Percentiles rank a stretch among this genome's conserved stretches.
These are phyloP conservation scores for Podospora tetraspora DNA, from an alignment of 495 filamentous ascomycete genomes.

Conservation along the genomic window DNA sequence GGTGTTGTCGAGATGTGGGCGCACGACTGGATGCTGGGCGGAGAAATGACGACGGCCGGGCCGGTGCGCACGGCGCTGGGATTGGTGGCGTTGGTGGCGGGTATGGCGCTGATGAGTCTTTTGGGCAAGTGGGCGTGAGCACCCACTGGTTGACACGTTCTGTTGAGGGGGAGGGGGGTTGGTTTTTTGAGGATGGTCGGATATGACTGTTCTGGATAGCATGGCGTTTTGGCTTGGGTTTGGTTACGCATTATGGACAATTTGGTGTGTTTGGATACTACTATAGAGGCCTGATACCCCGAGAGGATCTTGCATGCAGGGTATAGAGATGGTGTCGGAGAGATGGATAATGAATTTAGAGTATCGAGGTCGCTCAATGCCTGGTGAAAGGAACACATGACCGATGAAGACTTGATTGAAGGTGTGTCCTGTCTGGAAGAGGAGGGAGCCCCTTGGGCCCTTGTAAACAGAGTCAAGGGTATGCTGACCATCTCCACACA, in stretches of 20 bases:
- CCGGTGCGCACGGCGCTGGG: conserved; percentile 21
- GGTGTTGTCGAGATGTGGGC: conserved; percentile 57
- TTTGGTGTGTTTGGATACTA: not conserved
- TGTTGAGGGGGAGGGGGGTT: not conserved
- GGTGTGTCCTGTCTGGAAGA: no score
- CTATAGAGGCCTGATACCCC: not conserved
- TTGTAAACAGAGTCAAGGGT: no score
- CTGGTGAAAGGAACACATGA: no score
- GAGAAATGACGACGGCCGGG: conserved; percentile 25
- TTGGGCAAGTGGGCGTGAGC: conserved; percentile 33
- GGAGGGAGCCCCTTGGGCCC: no score
- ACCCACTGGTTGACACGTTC: not conserved
- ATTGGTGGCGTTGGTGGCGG: conserved; percentile 18
- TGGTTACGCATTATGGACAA: not conserved
- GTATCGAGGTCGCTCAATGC: not conserved
- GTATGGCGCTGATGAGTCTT: conserved; percentile 30
- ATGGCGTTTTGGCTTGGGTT: not conserved
- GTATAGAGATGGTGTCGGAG: not conserved
- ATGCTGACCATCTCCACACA: no score
- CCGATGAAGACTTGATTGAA: no score
- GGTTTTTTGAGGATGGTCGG: not conserved
- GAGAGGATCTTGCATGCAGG: not conserved
- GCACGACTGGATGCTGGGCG: conserved; percentile 47
- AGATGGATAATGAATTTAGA: not conserved
- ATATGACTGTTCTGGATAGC: not conserved